phyloP scores from a whole-genome alignment of 1,284 basidiomycete species.

The Austroboletus niveus region DNA sequence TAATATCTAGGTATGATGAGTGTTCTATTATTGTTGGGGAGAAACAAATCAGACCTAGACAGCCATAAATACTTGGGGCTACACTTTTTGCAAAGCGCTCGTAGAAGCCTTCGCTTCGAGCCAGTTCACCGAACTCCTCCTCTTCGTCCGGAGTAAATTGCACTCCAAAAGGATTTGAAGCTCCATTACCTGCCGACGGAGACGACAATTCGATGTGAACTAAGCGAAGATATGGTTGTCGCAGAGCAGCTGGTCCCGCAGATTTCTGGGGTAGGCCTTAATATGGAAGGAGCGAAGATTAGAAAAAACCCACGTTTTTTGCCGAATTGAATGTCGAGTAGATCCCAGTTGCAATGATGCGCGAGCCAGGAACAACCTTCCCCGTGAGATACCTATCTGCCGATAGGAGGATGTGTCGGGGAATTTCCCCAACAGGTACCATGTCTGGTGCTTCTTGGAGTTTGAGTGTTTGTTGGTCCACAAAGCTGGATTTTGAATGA shows the following conservation, averaged over 20 bases:
- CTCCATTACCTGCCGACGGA: slow-evolving; percentile 65
- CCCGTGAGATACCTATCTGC: slow-evolving; percentile 89
- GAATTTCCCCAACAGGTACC: slow-evolving; percentile 98
- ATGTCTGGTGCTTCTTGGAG: slow-evolving; percentile 99
- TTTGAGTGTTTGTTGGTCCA: slow-evolving; percentile 96
- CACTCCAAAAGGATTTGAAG: slow-evolving; percentile 74
- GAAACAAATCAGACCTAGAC: slow-evolving; percentile 60
- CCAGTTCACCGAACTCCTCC: slow-evolving; percentile 91
- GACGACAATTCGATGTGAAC: slow-evolving; percentile 89
- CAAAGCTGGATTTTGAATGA: slow-evolving; percentile 92
- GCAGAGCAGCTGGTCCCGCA: slow-evolving; percentile 77
- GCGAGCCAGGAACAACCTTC: slow-evolving; percentile 90
- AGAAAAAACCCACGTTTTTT: slow-evolving; percentile 62
- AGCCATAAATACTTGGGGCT: slow-evolving; percentile 96
- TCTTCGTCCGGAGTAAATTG: slow-evolving; percentile 96
- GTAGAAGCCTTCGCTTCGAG: slow-evolving; percentile 87
- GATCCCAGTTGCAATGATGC: slow-evolving; percentile 94
- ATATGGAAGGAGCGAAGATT: neutral
- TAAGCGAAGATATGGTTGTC: slow-evolving; percentile 93
- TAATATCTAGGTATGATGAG: slow-evolving; percentile 72
- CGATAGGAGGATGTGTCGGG: slow-evolving; percentile 92
- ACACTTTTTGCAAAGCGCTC: slow-evolving; percentile 94
- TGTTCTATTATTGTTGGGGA: neutral
- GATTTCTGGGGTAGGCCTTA: slow-evolving; percentile 55
- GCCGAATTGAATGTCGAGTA: slow-evolving; percentile 93